A percentile compares a stretch with the other conserved stretches of the same genome.
phyloP scores from a whole-genome alignment of 2,329 filamentous ascomycete genomes.

The Zarea fungicola region DNA sequence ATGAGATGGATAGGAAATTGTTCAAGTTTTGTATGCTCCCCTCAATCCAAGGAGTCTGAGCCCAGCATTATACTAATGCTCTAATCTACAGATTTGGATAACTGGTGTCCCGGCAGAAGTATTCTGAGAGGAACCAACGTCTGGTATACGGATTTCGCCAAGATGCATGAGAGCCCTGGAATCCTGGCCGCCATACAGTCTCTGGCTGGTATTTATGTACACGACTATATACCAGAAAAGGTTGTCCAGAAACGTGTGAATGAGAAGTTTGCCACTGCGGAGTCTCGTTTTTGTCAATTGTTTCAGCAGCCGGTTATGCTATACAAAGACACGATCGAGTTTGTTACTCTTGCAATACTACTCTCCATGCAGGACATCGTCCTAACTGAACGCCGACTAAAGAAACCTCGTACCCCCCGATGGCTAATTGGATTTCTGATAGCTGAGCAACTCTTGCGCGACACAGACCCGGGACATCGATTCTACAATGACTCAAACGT shows the following conservation, averaged over 20 bases:
- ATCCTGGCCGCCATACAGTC: conserved; percentile 35
- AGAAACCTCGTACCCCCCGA: conserved; percentile 27
- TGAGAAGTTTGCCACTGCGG: conserved; percentile 26
- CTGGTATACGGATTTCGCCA: conserved; percentile 35
- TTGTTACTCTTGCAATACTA: conserved; percentile 33
- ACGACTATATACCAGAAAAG: conserved; percentile 33
- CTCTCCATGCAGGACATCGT: conserved; percentile 38
- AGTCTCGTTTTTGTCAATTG: conserved; percentile 25
- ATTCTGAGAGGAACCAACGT: conserved; percentile 33
- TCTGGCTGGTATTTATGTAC: conserved; percentile 36
- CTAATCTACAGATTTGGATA: conserved; percentile 27
- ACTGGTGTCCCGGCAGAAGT: conserved; percentile 37
- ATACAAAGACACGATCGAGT: conserved; percentile 24
- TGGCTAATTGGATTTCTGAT: conserved; percentile 34
- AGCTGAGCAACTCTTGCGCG: conserved; percentile 29
- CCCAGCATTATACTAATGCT: conserved; percentile 8
- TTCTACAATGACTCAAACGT: conserved; percentile 31
- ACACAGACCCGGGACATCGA: conserved; percentile 30
- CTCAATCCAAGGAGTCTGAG: background rate
- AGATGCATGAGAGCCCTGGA: conserved; percentile 31
- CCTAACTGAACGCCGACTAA: conserved; percentile 31
- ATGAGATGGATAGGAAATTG: conserved; percentile 9
- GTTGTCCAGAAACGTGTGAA: conserved; percentile 29
- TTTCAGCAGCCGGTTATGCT: conserved; percentile 21
- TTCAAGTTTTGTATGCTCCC: conserved; percentile 2